These are phyloP conservation scores for Tephrocybe sp. DNA, from an alignment of 768 basidiomycete genomes.

Conservation along the genomic window DNA sequence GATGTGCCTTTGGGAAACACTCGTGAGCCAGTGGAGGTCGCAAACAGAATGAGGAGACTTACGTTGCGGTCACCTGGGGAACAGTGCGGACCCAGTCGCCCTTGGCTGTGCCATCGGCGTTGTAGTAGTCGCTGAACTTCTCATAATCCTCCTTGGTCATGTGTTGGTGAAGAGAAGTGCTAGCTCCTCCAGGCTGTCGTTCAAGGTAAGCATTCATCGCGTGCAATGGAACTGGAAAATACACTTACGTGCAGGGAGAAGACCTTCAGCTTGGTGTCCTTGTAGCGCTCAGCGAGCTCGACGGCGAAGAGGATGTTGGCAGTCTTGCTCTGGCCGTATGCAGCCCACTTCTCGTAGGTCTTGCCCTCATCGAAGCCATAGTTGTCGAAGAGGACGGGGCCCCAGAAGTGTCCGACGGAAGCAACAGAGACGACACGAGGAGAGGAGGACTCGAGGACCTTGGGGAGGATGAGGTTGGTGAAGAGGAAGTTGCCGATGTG, in stretches of 20 bases:
- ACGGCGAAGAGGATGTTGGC: constrained; percentile 11
- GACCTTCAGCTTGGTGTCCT: constrained; percentile 8
- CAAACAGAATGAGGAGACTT: not conserved
- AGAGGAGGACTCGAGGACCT: constrained; percentile 2
- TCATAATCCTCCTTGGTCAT: constrained; percentile 14
- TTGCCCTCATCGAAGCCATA: constrained; percentile 4
- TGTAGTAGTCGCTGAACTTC: constrained; percentile 11
- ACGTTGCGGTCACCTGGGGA: constrained; percentile 5
- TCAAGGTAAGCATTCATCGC: not conserved
- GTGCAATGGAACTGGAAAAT: not conserved
- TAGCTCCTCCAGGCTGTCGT: constrained; percentile 5
- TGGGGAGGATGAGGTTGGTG: constrained; percentile 19
- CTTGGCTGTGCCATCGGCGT: constrained; percentile 7
- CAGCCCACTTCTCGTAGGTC: constrained; percentile 11
- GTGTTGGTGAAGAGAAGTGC: constrained; percentile 4
- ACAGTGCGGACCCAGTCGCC: constrained; percentile 6
- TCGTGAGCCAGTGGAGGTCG: not conserved
- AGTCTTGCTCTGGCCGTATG: constrained; percentile 18
- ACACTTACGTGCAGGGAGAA: constrained; percentile 11
- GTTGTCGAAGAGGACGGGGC: constrained; percentile 9
- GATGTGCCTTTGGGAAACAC: constrained; percentile 1
- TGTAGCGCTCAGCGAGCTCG: constrained; percentile 7
- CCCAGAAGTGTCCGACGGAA: constrained; percentile 11
- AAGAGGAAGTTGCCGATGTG: constrained; percentile 24
- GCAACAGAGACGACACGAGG: constrained; percentile 11